Evolutionary conservation across 2,329 filamentous ascomycete genomes (phyloP).

Genomic region (Colletotrichum godetiae): DNA sequence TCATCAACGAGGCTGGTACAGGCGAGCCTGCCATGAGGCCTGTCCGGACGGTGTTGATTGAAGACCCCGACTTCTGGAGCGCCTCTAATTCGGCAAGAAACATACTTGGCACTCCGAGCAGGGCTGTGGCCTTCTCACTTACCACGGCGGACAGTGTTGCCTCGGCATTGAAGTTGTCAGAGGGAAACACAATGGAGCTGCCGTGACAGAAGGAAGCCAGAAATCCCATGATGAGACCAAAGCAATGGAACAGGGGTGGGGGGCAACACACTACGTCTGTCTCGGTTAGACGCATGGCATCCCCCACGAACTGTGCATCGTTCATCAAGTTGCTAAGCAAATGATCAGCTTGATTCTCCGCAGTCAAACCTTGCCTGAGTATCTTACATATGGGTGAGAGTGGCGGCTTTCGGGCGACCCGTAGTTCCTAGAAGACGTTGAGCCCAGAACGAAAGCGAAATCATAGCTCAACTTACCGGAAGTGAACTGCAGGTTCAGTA

Average conservation of each 20-base stretch:
- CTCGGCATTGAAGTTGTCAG: not conserved
- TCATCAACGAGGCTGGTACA: conserved; percentile 72
- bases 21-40: conserved; percentile 75
- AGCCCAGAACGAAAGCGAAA: not conserved
- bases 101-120: not conserved
- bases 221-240: not conserved
- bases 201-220: not conserved
- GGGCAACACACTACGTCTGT: not conserved
- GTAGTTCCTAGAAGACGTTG: not conserved
- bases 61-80: not conserved
- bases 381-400: not conserved
- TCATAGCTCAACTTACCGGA: not conserved
- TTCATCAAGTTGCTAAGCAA: not conserved
- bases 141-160: not conserved
- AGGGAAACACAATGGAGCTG: not conserved
- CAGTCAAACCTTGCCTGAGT: not conserved
- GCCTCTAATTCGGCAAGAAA: not conserved
- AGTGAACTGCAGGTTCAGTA: not conserved
- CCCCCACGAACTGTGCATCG: not conserved
- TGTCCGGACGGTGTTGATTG: conserved; percentile 47
- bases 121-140: not conserved
- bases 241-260: not conserved
- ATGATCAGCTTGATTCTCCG: not conserved
- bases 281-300: not conserved
- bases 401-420: not conserved